Percentiles rank a stretch among this genome's conserved stretches.
Conservation (phyloP, 352 stramenopile genomes). For the Pythium angustatum region DNA sequence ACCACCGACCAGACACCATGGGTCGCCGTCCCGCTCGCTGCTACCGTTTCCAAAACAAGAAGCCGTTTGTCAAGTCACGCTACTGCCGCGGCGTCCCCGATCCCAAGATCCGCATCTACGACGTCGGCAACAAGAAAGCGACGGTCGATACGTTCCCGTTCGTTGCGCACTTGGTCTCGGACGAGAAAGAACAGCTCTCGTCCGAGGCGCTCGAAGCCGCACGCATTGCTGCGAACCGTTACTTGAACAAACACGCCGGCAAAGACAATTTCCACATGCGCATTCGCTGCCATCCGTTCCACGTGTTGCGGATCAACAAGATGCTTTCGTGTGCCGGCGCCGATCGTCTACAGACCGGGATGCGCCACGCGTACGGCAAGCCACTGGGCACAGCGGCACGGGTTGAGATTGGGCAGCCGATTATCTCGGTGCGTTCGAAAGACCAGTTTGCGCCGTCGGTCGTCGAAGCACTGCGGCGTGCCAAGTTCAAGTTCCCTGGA, state of each 20-base stretch:
- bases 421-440: slow-evolving; percentile 98
- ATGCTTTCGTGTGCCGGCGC: slow-evolving; percentile 99
- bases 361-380: slow-evolving; percentile 99
- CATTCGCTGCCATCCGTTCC: slow-evolving; percentile 98
- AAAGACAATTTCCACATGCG: slow-evolving; percentile 99
- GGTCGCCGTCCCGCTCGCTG: slow-evolving; percentile 94
- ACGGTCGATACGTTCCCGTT: slow-evolving; percentile 99
- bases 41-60: slow-evolving; percentile 99
- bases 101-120: slow-evolving; percentile 98
- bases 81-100: slow-evolving; percentile 99
- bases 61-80: slow-evolving; percentile 99
- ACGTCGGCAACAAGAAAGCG: slow-evolving; percentile 98
- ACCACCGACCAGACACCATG: no score
- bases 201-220: slow-evolving; percentile 98
- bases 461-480: slow-evolving; percentile 97
- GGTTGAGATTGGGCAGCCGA: slow-evolving; percentile 98
- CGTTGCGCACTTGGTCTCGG: slow-evolving; percentile 95
- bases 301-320: slow-evolving; percentile 99
- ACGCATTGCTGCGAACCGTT: slow-evolving; percentile 99
- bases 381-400: slow-evolving; percentile 97
- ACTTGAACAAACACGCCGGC: slow-evolving; percentile 97
- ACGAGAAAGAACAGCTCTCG: slow-evolving; percentile 95
- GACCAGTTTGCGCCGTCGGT: slow-evolving; percentile 93
- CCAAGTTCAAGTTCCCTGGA: slow-evolving; percentile 99
- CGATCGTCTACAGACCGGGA: slow-evolving; percentile 98